Base-by-base conservation (phyloP, 768 basidiomycete species). In the Naganishia onofrii region DNA sequence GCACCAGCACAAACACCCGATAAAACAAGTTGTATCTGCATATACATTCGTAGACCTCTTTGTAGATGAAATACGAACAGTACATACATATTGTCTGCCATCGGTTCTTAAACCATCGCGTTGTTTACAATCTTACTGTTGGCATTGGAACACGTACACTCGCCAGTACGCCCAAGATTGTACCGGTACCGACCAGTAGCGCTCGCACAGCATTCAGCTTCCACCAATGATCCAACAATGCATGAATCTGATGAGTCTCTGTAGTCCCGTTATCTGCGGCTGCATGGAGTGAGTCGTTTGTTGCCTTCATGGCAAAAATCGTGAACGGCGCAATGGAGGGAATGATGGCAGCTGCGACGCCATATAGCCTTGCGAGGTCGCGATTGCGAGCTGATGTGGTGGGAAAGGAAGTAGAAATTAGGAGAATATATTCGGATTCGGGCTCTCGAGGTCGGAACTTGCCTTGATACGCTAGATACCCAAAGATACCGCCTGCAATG, bases 391-490 rank as follows among this genome's bases (percentile, higher is more conserved):
- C 60, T 63, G n/a, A 21, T 38, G 56, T 32, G 6, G 56, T 57
- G 3, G 4, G n/a, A 32, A 57, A 57, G 32, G 32, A 3, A 34
- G 15, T 7, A 32, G 36, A 7, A 31, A n/a, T 57, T 17, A 46
- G n/a, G n/a, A n/a, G n/a, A n/a, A 46, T 46, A 6, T 21, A n/a
- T 51, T 7, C 3, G 48, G 15, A 42, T 15, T 15, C 42, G 15
- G 42, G 9, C 15, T 42, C 9, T 42, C 2, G 15, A 7, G n/a
- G 3, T 3, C 55, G 31, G 7, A 12, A 58, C 36, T 46, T 42
- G 29, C 60, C 60, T 63, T 46, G 60, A 63, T 63, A 63, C 13
- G 60, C 60, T 17, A 63, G n/a, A 29, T 63, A 63, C 2, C 38
- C 60, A 44, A 63, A 63, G 60, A 63, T 42, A 3, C 60, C 60